Conservation (phyloP, 2,329 filamentous ascomycete genomes). For the Huntiella omanensis region DNA sequence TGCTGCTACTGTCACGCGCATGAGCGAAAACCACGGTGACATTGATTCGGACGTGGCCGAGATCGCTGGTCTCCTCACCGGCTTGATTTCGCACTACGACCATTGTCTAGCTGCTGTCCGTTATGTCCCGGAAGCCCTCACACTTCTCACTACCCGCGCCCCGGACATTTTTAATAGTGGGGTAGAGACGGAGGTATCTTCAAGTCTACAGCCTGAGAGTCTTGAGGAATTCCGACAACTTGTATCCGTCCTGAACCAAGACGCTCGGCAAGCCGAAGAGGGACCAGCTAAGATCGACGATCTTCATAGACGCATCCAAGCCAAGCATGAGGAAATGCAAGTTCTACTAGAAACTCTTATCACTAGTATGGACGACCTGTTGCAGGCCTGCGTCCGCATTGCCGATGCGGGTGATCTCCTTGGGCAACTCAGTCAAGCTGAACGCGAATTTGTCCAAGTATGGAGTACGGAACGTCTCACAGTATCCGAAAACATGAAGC, state of each 20-base stretch:
- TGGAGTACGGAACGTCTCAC: conserved; percentile 60
- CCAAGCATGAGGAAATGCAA: conserved; percentile 57
- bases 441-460: conserved; percentile 40
- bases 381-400: conserved; percentile 45
- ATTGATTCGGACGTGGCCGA: conserved; percentile 14
- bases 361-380: conserved; percentile 35
- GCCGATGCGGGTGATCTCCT: conserved; percentile 49
- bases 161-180: conserved; percentile 36
- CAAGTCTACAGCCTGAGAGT: conserved; percentile 48
- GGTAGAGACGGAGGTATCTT: conserved; percentile 20
- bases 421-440: conserved; percentile 43
- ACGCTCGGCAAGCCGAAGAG: conserved; percentile 47
- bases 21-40: not conserved
- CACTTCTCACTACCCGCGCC: conserved; percentile 46
- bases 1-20: conserved; percentile 7
- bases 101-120: conserved; percentile 81
- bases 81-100: conserved; percentile 75
- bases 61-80: conserved; percentile 44
- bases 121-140: conserved; percentile 67
- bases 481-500: conserved; percentile 49
- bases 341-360: conserved; percentile 44
- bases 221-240: conserved; percentile 65
- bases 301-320: conserved; percentile 2
- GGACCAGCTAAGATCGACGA: conserved; percentile 55
- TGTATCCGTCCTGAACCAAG: conserved; percentile 58